Base-by-base conservation (phyloP, 1,284 basidiomycete genomes). In the Dichomitus squalens region DNA sequence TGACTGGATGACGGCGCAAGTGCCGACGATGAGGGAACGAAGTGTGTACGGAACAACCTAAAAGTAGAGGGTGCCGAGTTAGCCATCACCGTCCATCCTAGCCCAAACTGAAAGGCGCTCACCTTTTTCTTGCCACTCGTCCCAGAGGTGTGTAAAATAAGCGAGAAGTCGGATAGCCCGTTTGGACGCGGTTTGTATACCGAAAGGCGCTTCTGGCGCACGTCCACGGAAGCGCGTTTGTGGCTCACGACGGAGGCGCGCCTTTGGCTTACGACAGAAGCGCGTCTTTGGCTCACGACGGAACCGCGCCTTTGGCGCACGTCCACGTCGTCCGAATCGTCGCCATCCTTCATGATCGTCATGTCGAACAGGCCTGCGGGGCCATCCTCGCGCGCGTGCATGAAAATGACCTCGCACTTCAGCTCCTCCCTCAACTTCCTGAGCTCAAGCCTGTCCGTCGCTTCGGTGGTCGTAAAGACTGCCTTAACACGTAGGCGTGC, bases 131-230 rank as follows among this genome's bases (percentile, higher is more conserved):
- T 77, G 3, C 86, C 86, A 27, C 85, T 88, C n/a, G 86, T 88
- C 1, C 86, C 86, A 34, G 79, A 82, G 8, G 83, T 86, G 61
- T 83, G 84, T 21, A 88, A 72, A 14, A 88, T 80, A 8, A 88
- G 74, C 3, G 83, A 82, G 23, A 77, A 74, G 68, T 84, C 81
- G 41, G 75, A 66, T 18, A 82, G 72, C 2, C 67, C 64, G 53
- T 79, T 75, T 7, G 67, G 70, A 31, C 63, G 56, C 11, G 75
- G 69, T 11, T 73, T 72, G 7, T 31, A 31, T 31, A 11, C 6
- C 6, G 11, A 6, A 6, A 31, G 29, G 6, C 11, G 29, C 29
- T 31, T 5, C 5, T 5, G 6, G 5, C 6, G 5, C 6, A 5
- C 11, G n/a, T n/a, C n/a, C n/a, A n/a, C n/a, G n/a, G n/a, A n/a